Evolutionary conservation across 495 filamentous ascomycete species (phyloP).

Genomic region (Aspergillus ostianus): DNA sequence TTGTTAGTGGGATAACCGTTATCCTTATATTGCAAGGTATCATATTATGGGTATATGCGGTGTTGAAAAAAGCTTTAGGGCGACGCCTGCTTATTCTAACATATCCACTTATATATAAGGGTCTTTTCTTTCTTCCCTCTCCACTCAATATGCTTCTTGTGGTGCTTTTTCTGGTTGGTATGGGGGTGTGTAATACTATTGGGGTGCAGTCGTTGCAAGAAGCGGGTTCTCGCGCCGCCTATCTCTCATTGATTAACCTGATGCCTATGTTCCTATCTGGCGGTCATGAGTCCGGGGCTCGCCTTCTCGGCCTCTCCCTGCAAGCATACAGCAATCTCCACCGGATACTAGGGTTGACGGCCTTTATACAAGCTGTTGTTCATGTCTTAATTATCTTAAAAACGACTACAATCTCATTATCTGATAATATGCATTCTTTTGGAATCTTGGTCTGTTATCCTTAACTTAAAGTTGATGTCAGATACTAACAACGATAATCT

Average conservation of each 20-base stretch:
- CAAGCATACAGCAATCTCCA: slow-evolving; percentile 22
- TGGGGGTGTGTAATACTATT: slow-evolving; percentile 14
- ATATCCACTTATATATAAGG: too few relatives aligned
- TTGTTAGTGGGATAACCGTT: too few relatives aligned
- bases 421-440: slow-evolving; percentile 13
- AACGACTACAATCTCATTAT: slow-evolving; percentile 4
- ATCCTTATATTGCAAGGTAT: too few relatives aligned
- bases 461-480: not conserved
- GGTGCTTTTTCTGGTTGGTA: slow-evolving; percentile 9
- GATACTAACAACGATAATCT: not conserved
- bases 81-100: too few relatives aligned
- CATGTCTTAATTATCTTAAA: slow-evolving; percentile 13
- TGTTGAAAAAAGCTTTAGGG: too few relatives aligned
- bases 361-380: slow-evolving; percentile 13
- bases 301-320: slow-evolving; percentile 24
- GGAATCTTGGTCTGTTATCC: slow-evolving; percentile 14
- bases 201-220: slow-evolving; percentile 8
- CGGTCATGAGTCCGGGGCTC: slow-evolving; percentile 17
- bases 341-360: slow-evolving; percentile 23
- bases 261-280: slow-evolving; percentile 13
- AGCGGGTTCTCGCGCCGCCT: slow-evolving; percentile 7
- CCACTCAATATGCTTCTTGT: slow-evolving; percentile 4
- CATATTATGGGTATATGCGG: too few relatives aligned
- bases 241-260: slow-evolving; percentile 18
- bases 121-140: too few relatives aligned